Conservation (phyloP, 345 rosid species). For the Murraya paniculata region DNA sequence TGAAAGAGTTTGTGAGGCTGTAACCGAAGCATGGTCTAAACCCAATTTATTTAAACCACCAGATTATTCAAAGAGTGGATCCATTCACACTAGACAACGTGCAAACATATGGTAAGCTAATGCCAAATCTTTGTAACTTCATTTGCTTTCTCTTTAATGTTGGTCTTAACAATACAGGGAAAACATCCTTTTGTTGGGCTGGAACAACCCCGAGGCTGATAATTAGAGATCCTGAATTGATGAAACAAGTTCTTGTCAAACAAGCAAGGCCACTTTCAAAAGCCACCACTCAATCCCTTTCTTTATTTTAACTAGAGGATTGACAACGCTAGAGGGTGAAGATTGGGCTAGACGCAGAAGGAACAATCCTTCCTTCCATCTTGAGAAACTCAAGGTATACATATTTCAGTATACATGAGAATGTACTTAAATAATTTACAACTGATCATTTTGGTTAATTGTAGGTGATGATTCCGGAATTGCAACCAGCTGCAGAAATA, state of each 20-base stretch:
- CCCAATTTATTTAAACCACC: conserved; percentile 37
- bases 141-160: background rate
- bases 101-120: conserved; percentile 32
- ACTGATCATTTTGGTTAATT: background rate
- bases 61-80: conserved; percentile 33
- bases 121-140: background rate
- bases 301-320: conserved; percentile 34
- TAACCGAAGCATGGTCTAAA: conserved; percentile 38
- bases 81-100: conserved; percentile 30
- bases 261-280: conserved; percentile 41
- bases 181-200: conserved; percentile 39
- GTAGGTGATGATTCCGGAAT: conserved; percentile 40
- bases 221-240: conserved; percentile 37
- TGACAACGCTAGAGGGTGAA: conserved; percentile 41
- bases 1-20: conserved; percentile 30
- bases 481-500: conserved; percentile 28
- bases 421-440: background rate
- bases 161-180: conserved; percentile 30
- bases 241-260: conserved; percentile 41
- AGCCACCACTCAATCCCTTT: conserved; percentile 38
- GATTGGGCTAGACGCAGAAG: conserved; percentile 45
- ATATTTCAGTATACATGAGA: background rate
- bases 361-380: conserved; percentile 48
- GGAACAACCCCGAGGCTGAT: conserved; percentile 46
- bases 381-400: conserved; percentile 41